Conservation (phyloP, 129 eudicot genomes). For the Flaveria brownii region DNA sequence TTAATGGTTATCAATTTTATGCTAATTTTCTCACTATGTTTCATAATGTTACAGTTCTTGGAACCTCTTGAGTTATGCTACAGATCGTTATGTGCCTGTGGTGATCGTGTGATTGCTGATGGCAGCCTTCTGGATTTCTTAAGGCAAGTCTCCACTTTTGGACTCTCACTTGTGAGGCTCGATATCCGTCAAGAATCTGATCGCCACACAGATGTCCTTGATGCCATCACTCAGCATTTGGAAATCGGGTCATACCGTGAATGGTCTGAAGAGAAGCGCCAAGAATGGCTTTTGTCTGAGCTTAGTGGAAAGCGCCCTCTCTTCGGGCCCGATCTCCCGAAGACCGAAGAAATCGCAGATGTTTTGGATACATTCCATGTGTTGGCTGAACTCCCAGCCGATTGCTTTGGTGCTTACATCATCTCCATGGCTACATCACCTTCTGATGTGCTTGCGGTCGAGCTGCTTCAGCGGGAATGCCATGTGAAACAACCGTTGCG, state of each 20-base stretch:
- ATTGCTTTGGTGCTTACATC: conserved; percentile 98
- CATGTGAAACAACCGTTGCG: conserved; percentile 76
- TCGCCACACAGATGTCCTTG: conserved; percentile 91
- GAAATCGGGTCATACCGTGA: conserved; percentile 88
- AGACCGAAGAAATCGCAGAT: conserved; percentile 91
- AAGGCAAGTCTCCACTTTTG: conserved; percentile 93
- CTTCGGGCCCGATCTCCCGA: conserved; percentile 87
- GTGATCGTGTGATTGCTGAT: conserved; percentile 90
- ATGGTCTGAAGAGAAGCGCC: conserved; percentile 87
- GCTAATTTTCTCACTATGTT: conserved; percentile 6
- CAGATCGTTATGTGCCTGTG: conserved; percentile 88
- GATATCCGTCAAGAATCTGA: conserved; percentile 98
- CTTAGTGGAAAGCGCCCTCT: conserved; percentile 85
- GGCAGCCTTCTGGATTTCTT: conserved; percentile 96
- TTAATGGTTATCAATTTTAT: not conserved
- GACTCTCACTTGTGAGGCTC: conserved; percentile 88
- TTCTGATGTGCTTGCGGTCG: conserved; percentile 95
- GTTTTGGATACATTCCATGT: conserved; percentile 83
- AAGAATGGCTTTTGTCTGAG: conserved; percentile 95
- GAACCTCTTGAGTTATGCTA: conserved; percentile 98
- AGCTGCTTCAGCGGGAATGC: conserved; percentile 96
- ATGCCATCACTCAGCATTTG: conserved; percentile 86
- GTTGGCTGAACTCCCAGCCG: conserved; percentile 85
- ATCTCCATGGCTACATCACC: conserved; percentile 99
- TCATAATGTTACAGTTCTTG: conserved; percentile 61